Conservation (phyloP, 257 asterid species). For the Solanum gandarillasii region DNA sequence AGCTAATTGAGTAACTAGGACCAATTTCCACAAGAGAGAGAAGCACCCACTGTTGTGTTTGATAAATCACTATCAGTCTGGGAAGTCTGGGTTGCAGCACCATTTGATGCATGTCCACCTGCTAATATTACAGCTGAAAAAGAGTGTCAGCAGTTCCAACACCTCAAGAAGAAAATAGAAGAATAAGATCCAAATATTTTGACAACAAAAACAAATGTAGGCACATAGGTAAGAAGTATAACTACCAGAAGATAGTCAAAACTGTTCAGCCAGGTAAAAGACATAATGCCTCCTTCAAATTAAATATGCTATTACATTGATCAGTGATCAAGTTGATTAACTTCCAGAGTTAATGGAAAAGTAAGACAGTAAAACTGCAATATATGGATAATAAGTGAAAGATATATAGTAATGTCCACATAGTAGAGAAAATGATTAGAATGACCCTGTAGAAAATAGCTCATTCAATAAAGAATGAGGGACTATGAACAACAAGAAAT, state of each 20-base stretch:
- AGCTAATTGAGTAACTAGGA: background rate
- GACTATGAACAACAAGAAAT: background rate
- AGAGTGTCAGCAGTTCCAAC: background rate
- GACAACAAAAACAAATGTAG: background rate
- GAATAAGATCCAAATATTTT: background rate
- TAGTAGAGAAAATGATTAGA: background rate
- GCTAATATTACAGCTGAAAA: constrained; percentile 60
- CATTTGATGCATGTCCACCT: constrained; percentile 74
- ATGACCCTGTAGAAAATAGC: background rate
- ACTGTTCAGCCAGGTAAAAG: background rate
- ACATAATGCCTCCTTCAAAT: background rate
- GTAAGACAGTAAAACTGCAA: background rate
- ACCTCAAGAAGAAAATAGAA: background rate
- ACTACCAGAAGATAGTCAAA: background rate
- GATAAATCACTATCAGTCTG: constrained; percentile 53
- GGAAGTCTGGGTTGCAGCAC: constrained; percentile 41
- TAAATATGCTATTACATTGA: background rate
- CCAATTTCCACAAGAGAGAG: background rate
- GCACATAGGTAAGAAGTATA: background rate
- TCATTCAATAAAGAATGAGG: background rate
- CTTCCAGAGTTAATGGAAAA: background rate
- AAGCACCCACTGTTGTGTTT: constrained; percentile 80
- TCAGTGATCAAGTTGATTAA: background rate
- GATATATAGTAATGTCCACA: background rate
- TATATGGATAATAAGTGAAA: background rate